Evolutionary conservation across 164 flowering plant species (phyloP), one percentile per base, ranked within the genome.

Genomic region (Vitis riparia): DNA sequence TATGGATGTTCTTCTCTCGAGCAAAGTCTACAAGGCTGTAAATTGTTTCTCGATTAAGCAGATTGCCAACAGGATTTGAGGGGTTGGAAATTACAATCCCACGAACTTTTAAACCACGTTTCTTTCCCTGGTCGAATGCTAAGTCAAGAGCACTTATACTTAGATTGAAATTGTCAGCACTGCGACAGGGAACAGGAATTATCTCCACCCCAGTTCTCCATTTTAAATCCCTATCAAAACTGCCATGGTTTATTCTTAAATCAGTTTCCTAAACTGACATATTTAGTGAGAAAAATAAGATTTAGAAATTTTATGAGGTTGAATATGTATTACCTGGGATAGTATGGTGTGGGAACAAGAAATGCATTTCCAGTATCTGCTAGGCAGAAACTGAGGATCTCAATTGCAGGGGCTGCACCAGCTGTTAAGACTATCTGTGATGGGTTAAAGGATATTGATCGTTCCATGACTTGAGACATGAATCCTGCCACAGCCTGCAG

Each of bases 311-410:
- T 8, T 37, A 3, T 37, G 44, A 37, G 44, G 44, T 37, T 37
- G 44, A 27, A 17, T 57, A 66, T 37, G 5, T 37, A 44, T 85
- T 88, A 95, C 98, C 90, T 82, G 7, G 98, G 99, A 68, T 80
- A 79, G 81, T 87, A 90, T 32, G 99, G 99, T 4, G 99, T 82
- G 48, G 99, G 99, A 73, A 95, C 91, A 68, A 95, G 97, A 77
- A 95, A 93, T 63, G 97, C 99, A 83, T 93, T 93, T 75, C 99
- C 98, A 29, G 85, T 63, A 74, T 95, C 99, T 52, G 98, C 99
- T 50, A 95, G 76, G 83, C 97, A 93, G 85, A 91, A 95, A 79
- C 84, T 76, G 47, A 95, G 95, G 48, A 86, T 89, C 79, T 95
- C 99, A 67, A 93, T 70, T 53, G 99, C 98, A 82, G 99, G 77